A percentile compares a stretch with the other conserved stretches of the same genome.
Conservation (phyloP, 2,329 filamentous ascomycete genomes). For the Pleoardoris graminearum region DNA sequence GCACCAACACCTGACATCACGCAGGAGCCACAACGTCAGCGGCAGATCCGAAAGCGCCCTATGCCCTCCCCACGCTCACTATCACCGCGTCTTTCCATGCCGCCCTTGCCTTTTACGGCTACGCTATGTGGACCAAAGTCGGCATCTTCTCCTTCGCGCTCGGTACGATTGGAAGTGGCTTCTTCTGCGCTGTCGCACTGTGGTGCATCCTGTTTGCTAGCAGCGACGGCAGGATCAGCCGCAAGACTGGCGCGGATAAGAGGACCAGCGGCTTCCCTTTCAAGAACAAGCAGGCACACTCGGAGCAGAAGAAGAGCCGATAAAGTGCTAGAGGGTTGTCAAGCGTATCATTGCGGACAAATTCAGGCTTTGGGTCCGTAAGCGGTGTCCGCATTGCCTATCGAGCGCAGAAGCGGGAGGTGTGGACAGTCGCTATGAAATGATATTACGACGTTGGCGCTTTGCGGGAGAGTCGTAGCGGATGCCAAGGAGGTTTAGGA, state of each 20-base stretch:
- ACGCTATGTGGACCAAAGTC: slow-evolving; percentile 64
- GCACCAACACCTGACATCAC: not conserved
- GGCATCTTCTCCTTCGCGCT: slow-evolving; percentile 63
- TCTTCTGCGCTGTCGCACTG: slow-evolving; percentile 64
- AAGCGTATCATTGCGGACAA: not conserved
- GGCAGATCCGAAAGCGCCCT: slow-evolving; percentile 45
- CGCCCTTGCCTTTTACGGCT: slow-evolving; percentile 59
- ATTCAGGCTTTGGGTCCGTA: not conserved
- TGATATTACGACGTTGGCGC: no score
- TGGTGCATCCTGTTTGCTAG: slow-evolving; percentile 67
- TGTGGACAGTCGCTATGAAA: no score
- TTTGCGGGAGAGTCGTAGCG: no score
- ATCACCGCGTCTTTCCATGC: slow-evolving; percentile 70
- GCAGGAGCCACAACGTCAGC: slow-evolving; percentile 42
- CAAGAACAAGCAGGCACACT: slow-evolving; percentile 57
- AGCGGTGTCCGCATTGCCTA: not conserved
- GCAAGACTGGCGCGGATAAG: slow-evolving; percentile 69
- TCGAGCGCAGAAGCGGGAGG: no score
- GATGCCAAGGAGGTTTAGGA: no score
- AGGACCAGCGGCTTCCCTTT: slow-evolving; percentile 69
- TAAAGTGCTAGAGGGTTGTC: slow-evolving; percentile 13
- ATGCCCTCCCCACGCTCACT: slow-evolving; percentile 66
- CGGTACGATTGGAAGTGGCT: slow-evolving; percentile 60
- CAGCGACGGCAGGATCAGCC: slow-evolving; percentile 60
- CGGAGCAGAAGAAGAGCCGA: slow-evolving; percentile 52